Conservation (phyloP, 2,329 filamentous ascomycete genomes). For the Hypoxylon sp. region DNA sequence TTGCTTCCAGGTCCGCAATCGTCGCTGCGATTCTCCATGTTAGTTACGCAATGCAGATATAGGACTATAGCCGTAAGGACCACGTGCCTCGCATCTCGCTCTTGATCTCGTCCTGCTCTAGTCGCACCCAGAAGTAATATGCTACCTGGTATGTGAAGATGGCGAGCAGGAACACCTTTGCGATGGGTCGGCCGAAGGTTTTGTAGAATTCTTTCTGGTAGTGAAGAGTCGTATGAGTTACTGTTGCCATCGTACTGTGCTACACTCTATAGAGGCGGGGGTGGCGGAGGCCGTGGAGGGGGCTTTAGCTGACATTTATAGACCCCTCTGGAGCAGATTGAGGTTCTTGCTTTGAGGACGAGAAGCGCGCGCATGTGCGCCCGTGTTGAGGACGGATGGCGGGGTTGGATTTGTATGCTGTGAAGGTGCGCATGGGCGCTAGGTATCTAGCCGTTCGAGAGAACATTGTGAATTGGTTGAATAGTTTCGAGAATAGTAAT, state of each 20-base stretch:
- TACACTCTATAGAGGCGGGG: background rate
- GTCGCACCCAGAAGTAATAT: conserved; percentile 81
- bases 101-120: conserved; percentile 80
- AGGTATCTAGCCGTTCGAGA: conserved; percentile 28
- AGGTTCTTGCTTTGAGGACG: conserved; percentile 35
- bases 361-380: conserved; percentile 39
- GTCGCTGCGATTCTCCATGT: conserved; percentile 42
- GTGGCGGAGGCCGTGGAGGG: background rate
- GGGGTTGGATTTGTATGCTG: conserved; percentile 11
- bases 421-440: conserved; percentile 36
- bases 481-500: background rate
- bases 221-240: conserved; percentile 6
- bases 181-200: conserved; percentile 79
- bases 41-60: conserved; percentile 14
- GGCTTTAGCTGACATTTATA: conserved; percentile 40
- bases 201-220: conserved; percentile 78
- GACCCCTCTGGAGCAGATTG: conserved; percentile 20
- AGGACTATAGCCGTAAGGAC: background rate
- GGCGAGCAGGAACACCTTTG: conserved; percentile 81
- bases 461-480: conserved; percentile 25
- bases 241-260: background rate
- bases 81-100: conserved; percentile 69
- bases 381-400: conserved; percentile 17
- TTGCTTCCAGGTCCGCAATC: conserved; percentile 51
- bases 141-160: conserved; percentile 84